Base-by-base conservation (phyloP, 257 asterid genomes). In the Penstemon eatonii region DNA sequence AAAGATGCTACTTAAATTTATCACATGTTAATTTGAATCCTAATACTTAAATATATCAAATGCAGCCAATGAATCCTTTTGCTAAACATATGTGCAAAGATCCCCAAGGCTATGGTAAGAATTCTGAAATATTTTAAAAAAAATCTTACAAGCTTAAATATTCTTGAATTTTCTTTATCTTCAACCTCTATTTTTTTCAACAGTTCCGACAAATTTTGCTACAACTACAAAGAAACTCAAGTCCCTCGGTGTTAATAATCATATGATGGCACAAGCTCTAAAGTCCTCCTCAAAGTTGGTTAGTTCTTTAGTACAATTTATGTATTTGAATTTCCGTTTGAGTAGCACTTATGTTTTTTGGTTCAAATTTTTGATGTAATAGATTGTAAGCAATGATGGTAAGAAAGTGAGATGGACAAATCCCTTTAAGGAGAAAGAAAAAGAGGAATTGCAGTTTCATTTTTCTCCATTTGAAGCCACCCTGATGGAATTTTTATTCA, bases 351-450 rank as follows among this genome's bases (percentile, higher is more conserved):
- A 1, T 15, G 33, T 25, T 25, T 25, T 25, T 25, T 25, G 33
- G 33, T 25, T 25, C 33, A 25, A 25, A 25, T 1, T 25, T 25
- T 25, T 25, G 33, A 25, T 44, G 7, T 51, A 10, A 33, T 58
- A 93, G 96, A 76, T 85, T 56, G 96, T 89, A 37, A 94, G 96
- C 88, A 76, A 53, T 62, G 99, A 94, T 52, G 91, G 91, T n/a
- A 94, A 87, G 85, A 94, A 80, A 83, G 96, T 94, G 63, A 87
- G 73, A 66, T 85, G 96, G 4, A 91, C 80, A 68, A 11, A 62
- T 1, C 86, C 95, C 33, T 91, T 91, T 69, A 86, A 90, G 0
- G 99, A 94, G 6, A 89, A 81, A 73, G 98, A 87, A 18, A 94
- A 86, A 71, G 96, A 94, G 77, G 99, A 94, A 63, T 80, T 94